phyloP scores from a whole-genome alignment of 2,329 filamentous ascomycete species.

The Pestalotiopsis sp. region DNA sequence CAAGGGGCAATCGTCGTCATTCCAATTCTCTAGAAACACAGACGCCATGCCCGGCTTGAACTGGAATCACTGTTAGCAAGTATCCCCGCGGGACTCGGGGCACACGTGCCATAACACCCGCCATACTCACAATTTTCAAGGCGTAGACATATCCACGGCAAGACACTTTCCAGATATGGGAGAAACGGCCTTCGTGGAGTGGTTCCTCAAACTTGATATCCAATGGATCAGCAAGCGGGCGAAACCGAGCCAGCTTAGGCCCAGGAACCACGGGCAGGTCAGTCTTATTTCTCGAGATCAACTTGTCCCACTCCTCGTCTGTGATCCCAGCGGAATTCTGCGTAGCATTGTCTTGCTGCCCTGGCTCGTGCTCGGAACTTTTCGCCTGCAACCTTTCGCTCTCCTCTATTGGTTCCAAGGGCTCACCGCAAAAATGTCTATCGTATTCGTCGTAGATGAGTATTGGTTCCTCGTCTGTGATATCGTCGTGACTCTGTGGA shows the following conservation, averaged over 20 bases:
- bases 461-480: too few species aligned
- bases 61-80: not conserved
- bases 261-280: not conserved
- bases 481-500: too few species aligned
- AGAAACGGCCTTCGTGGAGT: not conserved
- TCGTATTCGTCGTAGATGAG: too few species aligned
- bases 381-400: too few species aligned
- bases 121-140: conserved; percentile 1
- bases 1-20: not conserved
- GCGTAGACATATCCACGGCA: conserved; percentile 5
- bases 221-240: not conserved
- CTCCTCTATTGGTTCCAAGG: too few species aligned
- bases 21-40: not conserved
- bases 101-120: not conserved
- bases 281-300: not conserved
- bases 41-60: not conserved
- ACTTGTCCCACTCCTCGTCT: not conserved
- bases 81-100: not conserved
- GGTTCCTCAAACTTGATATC: not conserved
- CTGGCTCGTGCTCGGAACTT: too few species aligned
- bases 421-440: too few species aligned
- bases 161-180: conserved; percentile 6
- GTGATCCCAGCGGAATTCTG: too few species aligned
- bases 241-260: not conserved
- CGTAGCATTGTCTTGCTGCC: too few species aligned